These are phyloP conservation scores for Rhodotorula paludigena DNA, from an alignment of 768 basidiomycete genomes.

Conservation along the genomic window DNA sequence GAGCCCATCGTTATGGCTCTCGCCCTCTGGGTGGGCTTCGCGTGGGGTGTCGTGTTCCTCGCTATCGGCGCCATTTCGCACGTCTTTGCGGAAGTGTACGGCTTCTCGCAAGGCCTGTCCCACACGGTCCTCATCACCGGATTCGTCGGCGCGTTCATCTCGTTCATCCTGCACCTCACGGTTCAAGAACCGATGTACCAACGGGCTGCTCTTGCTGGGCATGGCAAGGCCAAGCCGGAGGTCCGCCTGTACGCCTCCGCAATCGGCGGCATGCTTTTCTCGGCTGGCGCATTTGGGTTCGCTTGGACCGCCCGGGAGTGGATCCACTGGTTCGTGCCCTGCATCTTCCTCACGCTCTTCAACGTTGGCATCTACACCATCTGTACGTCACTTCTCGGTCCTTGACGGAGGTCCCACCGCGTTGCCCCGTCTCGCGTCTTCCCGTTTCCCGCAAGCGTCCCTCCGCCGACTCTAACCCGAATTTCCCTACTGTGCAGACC, in stretches of 20 bases:
- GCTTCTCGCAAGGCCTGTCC: conserved; percentile 20
- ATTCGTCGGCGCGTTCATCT: conserved; percentile 37
- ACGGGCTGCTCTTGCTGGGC: conserved; percentile 19
- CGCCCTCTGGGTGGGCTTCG: conserved; percentile 12
- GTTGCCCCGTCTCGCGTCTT: too few species aligned
- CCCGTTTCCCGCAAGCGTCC: conserved; percentile 12
- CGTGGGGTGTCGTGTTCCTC: conserved; percentile 23
- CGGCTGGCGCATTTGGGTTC: conserved; percentile 35
- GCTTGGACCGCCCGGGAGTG: conserved; percentile 34
- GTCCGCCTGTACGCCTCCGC: conserved; percentile 37
- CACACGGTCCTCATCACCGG: conserved; percentile 40
- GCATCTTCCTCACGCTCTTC: conserved; percentile 20
- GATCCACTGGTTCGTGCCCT: conserved; percentile 39
- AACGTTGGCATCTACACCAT: conserved; percentile 19
- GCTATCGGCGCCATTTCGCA: conserved; percentile 20
- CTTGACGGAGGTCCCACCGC: too few species aligned
- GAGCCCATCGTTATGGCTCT: conserved; percentile 28
- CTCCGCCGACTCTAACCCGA: too few species aligned
- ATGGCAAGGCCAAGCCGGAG: conserved; percentile 39
- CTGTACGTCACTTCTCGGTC: background rate
- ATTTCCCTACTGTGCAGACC: conserved; percentile 2
- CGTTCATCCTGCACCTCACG: conserved; percentile 15
- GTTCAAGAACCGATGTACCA: conserved; percentile 33
- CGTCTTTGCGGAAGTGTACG: conserved; percentile 35
- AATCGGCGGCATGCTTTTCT: conserved; percentile 29